Evolutionary conservation across 805 yeast species (phyloP), one percentile per base, ranked within the genome.

Genomic region (Candida xiaguanensis): DNA sequence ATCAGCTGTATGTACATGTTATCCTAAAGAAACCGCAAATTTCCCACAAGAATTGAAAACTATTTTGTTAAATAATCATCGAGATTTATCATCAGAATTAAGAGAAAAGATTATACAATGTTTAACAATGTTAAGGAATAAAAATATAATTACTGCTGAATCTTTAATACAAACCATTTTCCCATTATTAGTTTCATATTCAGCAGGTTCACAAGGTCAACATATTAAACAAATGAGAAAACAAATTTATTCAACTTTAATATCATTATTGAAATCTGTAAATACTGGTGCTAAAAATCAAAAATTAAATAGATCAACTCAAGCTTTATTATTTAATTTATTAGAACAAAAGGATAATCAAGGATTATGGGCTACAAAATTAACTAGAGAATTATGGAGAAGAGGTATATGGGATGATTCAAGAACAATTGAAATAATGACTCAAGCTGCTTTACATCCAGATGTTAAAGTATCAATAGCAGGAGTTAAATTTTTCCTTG

Each of bases 391-490:
- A 61, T 69, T 93, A 37, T 93, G 99, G 99, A 78, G 96, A 68
- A 77, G 98, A 58, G 95, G 95, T 55, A 85, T 93, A 42, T 93
- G 99, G 99, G 97, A 89, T 60, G 99, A 93, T 59, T 77, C 95
- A 0, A 74, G 97, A 53, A 84, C 98, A 0, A 95, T 93, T n/a
- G 99, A 93, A 62, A 80, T 93, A 54, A 90, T 93, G 98, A 83
- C 95, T 1, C 93, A 88, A 52, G 97, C 98, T 1, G 88, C 97
- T 2, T 63, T 87, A 45, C 96, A 89, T 55, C 82, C 83, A 12
- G 95, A 93, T 52, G 69, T 73, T 12, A 93, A 93, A 63, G 93
- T 93, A 34, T 83, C 95, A 5, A 69, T 84, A 39, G 85, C 97
- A 2, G 99, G 96, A 45, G 93, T 87, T 22, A 72, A 79, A 53